Conservation (phyloP, 345 rosid genomes). For the Salix caprea region DNA sequence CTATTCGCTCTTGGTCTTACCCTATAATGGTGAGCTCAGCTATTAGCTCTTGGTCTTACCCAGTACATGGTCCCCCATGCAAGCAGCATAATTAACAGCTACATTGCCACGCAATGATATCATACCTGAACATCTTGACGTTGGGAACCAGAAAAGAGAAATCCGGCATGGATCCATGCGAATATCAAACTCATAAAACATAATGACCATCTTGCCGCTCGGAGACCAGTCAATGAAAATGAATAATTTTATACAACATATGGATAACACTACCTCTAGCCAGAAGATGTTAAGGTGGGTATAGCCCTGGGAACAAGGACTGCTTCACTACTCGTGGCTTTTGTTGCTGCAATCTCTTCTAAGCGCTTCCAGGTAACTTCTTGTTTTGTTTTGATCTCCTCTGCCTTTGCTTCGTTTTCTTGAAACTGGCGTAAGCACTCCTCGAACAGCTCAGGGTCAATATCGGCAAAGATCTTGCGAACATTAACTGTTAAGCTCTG, state of each 20-base stretch:
- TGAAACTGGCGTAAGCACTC: conserved; percentile 47
- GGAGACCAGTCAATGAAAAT: conserved; percentile 9
- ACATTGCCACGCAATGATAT: not conserved
- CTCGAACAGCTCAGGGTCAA: conserved; percentile 49
- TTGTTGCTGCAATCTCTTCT: conserved; percentile 65
- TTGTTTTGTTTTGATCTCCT: conserved; percentile 30
- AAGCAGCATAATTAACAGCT: not conserved
- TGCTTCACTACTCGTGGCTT: conserved; percentile 34
- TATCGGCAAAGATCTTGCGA: conserved; percentile 49
- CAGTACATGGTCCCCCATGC: not conserved
- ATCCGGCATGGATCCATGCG: not conserved
- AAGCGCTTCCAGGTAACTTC: conserved; percentile 55
- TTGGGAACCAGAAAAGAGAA: not conserved
- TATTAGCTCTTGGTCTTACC: not conserved
- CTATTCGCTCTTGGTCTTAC: not conserved
- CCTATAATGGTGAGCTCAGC: not conserved
- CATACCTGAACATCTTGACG: not conserved
- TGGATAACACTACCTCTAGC: conserved; percentile 17
- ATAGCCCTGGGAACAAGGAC: conserved; percentile 21
- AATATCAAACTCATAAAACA: conserved; percentile 2
- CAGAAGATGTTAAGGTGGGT: conserved; percentile 18
- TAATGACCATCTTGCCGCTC: conserved; percentile 9
- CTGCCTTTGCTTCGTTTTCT: conserved; percentile 44
- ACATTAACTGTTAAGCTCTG: conserved; percentile 57
- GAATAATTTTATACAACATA: conserved; percentile 3